Evolutionary conservation across 805 yeast genomes (phyloP).

Genomic region (Hanseniaspora guilliermondii): DNA sequence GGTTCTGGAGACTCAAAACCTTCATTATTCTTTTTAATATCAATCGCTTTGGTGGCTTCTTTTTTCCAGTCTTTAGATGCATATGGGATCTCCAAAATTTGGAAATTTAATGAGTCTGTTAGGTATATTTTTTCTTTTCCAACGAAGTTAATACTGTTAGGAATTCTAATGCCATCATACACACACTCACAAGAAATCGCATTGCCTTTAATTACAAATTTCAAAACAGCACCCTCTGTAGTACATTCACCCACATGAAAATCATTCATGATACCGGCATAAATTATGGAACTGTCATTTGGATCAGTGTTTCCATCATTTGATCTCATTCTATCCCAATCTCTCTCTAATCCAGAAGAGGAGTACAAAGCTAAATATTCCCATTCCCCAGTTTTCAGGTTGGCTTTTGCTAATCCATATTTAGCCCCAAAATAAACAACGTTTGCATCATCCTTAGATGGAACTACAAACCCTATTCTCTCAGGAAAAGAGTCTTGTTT

Average conservation of each 20-base stretch:
- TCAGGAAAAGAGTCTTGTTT: conserved; percentile 30
- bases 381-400: conserved; percentile 32
- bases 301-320: conserved; percentile 79
- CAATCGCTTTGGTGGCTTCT: conserved; percentile 28
- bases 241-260: conserved; percentile 30
- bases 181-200: conserved; percentile 11
- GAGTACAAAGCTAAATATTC: conserved; percentile 29
- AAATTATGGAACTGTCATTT: conserved; percentile 46
- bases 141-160: conserved; percentile 63
- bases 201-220: conserved; percentile 28
- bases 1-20: conserved; percentile 45
- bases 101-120: conserved; percentile 40
- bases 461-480: conserved; percentile 60
- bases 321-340: conserved; percentile 37
- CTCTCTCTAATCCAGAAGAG: conserved; percentile 15
- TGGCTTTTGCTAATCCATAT: conserved; percentile 49
- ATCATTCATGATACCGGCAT: conserved; percentile 71
- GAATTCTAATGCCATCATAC: conserved; percentile 35
- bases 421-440: conserved; percentile 49
- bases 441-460: conserved; percentile 42
- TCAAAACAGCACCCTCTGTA: conserved; percentile 46
- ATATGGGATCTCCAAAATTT: conserved; percentile 30
- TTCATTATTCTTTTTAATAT: conserved; percentile 24
- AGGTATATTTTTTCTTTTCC: conserved; percentile 34
- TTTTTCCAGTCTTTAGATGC: conserved; percentile 32